Conservation (phyloP, 2,329 filamentous ascomycete genomes). For the Clarireedia homoeocarpa region DNA sequence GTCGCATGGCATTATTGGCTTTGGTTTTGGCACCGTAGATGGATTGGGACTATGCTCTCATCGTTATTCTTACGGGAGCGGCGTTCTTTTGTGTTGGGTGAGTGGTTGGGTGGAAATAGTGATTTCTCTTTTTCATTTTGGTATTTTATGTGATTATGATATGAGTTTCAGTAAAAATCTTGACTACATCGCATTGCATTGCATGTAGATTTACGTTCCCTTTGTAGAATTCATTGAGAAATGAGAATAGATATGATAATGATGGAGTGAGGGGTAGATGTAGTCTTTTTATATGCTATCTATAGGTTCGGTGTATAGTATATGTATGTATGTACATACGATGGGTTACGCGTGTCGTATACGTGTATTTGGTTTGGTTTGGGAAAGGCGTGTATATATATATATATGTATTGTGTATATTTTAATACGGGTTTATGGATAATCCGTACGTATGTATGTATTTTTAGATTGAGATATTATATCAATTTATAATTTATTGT, state of each 20-base stretch:
- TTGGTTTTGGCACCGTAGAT: conserved; percentile 63
- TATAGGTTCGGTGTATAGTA: neutral
- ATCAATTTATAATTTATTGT: neutral
- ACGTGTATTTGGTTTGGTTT: neutral
- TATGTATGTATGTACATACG: neutral
- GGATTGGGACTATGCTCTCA: neutral
- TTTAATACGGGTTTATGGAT: neutral
- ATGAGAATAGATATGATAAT: neutral
- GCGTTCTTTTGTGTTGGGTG: neutral
- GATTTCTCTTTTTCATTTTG: no score
- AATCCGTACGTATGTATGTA: no score
- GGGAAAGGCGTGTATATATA: neutral
- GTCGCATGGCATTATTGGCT: conserved; percentile 93
- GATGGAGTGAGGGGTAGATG: neutral
- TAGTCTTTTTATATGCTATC: neutral
- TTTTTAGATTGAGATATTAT: no score
- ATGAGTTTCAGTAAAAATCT: no score
- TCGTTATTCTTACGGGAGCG: neutral
- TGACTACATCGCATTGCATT: no score
- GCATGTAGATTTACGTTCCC: no score
- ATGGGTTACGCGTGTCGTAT: neutral
- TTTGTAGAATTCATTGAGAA: neutral
- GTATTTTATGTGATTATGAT: no score
- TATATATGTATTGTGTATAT: neutral
- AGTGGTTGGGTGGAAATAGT: neutral